Evolutionary conservation across 2,329 filamentous ascomycete genomes (phyloP), one percentile per base, ranked within the genome.

Genomic region (Escovopsis sp.): DNA sequence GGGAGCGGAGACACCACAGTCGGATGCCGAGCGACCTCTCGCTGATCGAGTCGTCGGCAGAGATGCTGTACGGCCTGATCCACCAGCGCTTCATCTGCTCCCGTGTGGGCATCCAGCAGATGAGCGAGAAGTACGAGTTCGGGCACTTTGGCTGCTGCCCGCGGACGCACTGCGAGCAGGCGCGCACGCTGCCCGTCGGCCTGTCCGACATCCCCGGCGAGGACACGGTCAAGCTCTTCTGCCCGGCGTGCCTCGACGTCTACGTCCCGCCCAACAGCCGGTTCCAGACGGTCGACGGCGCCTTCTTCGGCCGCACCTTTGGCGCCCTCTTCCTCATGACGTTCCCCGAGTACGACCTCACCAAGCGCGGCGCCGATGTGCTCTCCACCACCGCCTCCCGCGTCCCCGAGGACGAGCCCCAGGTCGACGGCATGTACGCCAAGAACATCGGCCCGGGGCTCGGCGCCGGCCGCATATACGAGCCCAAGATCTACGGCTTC

Each of bases 41-140:
- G 46, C 83, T 95, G 50, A 94, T 98, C 56, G 91, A 98, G 66
- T 93, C 84, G 50, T 94, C 87, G 1, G 89, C 91, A n/a, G 91
- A 98, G 68, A 80, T 96, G 68, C 80, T 98, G 23, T 98, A 98
- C 65, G 91, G 91, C 35, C 75, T 98, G 46, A 98, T 98, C 62
- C 91, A 98, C 66, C 91, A 96, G 63, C 83, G 91, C 44, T 98
- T 95, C 64, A 96, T 98, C 65, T 96, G 88, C 56, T 95, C 88
- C 23, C 77, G 91, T 45, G 86, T 85, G 3, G 91, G 91, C 41
- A 96, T 98, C 55, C 89, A 96, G 65, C 88, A 95, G 61, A 98
- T 98, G 91, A 86, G 88, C 48, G 91, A 98, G 64, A 98, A 98
- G 63, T 98, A 96, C 68, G 89, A 96, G 63, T 73, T 94, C 39